Evolutionary conservation across 2,329 filamentous ascomycete genomes (phyloP), one percentile per base, ranked within the genome.

Genomic region (Aspergillus sp.): DNA sequence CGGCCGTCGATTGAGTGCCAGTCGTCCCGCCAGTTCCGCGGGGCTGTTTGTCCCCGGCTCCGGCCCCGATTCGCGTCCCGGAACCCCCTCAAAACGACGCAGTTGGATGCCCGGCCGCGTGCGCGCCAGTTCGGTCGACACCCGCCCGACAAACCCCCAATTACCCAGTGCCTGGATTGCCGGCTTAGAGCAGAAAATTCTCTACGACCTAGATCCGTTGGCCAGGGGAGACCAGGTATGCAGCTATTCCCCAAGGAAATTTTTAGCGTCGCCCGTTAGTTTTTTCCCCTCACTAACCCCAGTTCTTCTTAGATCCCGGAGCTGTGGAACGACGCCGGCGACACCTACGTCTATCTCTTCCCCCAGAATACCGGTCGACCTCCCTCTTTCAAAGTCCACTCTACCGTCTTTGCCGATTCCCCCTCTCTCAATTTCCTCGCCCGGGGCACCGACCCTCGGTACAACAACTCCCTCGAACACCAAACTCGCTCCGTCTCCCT

Each of bases 311-410:
- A 82, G 79, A 73, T 83, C 14, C 64, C 73, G 5, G 84, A 86
- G 60, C 66, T 86, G 8, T 87, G 84, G 84, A 81, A 85, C 58
- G 79, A 83, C 3, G 65, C 77, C 44, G 83, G 80, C n/a, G 82
- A 86, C 64, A 85, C 82, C 13, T 76, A 79, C 54, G 75, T 87
- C n/a, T 82, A 86, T 60, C 73, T 86, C 13, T 85, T 83, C 60
- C 82, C 83, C 1, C 74, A 79, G 40, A 79, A 73, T 14, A 79
- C 81, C 17, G 77, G 77, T 49, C 79, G 78, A 61, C 76, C 81
- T 4, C 75, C 84, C 8, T 85, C 82, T 2, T 86, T 87, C 73
- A 81, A 79, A 53, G 71, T 87, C 50, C 76, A 85, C 61, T 84
- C 82, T 3, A 74, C 79, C 3, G 72, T 82, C 24, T 82, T 85